These are phyloP conservation scores for Metschnikowia drakensbergensis DNA, from an alignment of 805 yeast genomes.

Conservation along the genomic window DNA sequence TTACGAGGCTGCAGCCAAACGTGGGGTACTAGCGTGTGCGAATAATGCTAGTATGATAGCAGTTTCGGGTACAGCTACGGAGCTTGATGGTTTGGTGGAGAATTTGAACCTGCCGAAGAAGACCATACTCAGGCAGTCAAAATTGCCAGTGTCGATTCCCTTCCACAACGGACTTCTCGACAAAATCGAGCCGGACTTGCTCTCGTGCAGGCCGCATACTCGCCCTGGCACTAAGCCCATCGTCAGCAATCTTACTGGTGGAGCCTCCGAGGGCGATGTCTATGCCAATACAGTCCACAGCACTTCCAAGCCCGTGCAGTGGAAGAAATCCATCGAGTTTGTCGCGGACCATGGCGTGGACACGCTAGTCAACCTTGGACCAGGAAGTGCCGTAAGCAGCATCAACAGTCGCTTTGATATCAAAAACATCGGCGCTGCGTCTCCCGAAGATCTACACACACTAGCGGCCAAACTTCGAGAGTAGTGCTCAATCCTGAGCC, in stretches of 20 bases:
- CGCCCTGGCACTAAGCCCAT: conserved; percentile 26
- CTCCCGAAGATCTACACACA: conserved; percentile 10
- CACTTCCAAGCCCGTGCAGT: conserved; percentile 44
- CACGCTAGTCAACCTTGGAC: conserved; percentile 34
- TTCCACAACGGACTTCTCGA: conserved; percentile 44
- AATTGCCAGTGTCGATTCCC: conserved; percentile 47
- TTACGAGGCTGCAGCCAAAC: conserved; percentile 15
- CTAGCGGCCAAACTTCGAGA: not conserved
- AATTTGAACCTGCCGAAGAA: conserved; percentile 13
- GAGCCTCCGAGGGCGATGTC: conserved; percentile 21
- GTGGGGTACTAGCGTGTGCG: conserved; percentile 42
- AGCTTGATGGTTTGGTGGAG: conserved; percentile 23
- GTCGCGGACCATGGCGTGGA: conserved; percentile 16
- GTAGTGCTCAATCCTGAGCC: not conserved
- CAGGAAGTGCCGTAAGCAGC: conserved; percentile 34
- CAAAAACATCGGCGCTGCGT: conserved; percentile 4
- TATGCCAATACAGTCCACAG: conserved; percentile 33
- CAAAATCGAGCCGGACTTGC: conserved; percentile 34
- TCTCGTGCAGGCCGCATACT: conserved; percentile 14
- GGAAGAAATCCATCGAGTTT: conserved; percentile 33
- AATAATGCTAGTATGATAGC: conserved; percentile 43
- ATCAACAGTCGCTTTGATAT: conserved; percentile 17
- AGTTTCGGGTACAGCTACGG: conserved; percentile 37
- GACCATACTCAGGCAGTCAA: conserved; percentile 23
- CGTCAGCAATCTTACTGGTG: conserved; percentile 36